Conservation (phyloP, 495 filamentous ascomycete species). For the Trichoderma parareesei region DNA sequence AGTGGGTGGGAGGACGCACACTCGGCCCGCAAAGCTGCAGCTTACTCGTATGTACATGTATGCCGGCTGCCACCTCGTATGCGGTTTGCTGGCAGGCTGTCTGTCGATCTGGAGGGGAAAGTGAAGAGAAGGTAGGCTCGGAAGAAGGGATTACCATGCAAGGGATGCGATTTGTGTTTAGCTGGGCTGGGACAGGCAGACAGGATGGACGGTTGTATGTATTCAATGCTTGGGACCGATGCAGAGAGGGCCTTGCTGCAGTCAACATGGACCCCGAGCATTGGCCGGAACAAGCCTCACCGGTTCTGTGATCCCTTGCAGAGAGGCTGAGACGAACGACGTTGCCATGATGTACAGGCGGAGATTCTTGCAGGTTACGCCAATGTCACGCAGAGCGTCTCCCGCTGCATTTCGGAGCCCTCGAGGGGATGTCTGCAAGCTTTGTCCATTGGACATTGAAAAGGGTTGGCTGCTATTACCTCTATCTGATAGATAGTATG, state of each 20-base stretch:
- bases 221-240: too few relatives aligned
- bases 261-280: background rate
- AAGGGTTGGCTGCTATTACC: too few relatives aligned
- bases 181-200: background rate
- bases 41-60: background rate
- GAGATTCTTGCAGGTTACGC: background rate
- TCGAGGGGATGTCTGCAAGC: background rate
- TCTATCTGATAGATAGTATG: too few relatives aligned
- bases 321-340: background rate
- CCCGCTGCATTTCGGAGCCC: too few relatives aligned
- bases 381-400: background rate
- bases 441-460: too few relatives aligned
- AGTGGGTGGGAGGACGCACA: background rate
- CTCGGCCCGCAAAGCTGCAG: background rate
- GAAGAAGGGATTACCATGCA: background rate
- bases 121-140: background rate
- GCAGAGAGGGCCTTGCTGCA: too few relatives aligned
- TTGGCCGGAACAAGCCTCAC: background rate
- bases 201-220: too few relatives aligned
- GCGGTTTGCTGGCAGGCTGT: background rate
- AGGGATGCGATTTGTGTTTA: background rate
- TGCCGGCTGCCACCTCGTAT: conserved; percentile 3
- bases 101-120: background rate
- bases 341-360: background rate
- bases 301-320: background rate